These are phyloP conservation scores for Crassisporium funariophilum DNA, from an alignment of 768 basidiomycete species.

Conservation along the genomic window DNA sequence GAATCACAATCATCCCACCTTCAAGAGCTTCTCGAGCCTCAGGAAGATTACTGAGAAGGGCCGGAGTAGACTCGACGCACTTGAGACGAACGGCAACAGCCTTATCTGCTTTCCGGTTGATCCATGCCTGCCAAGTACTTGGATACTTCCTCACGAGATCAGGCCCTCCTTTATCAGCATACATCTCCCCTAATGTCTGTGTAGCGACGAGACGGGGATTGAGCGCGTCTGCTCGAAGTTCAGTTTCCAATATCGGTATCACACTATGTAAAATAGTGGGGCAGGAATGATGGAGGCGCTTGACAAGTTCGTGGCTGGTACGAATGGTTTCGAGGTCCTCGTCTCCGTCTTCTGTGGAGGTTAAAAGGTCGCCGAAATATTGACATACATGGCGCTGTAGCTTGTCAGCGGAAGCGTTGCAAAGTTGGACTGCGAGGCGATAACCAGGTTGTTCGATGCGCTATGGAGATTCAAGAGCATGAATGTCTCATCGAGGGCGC, in stretches of 20 bases:
- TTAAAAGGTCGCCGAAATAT: constrained; percentile 90
- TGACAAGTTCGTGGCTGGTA: constrained; percentile 83
- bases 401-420: constrained; percentile 81
- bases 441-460: constrained; percentile 74
- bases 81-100: constrained; percentile 67
- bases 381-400: constrained; percentile 87
- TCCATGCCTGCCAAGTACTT: constrained; percentile 84
- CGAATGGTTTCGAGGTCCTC: constrained; percentile 72
- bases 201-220: constrained; percentile 80
- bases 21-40: constrained; percentile 74
- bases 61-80: constrained; percentile 71
- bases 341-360: constrained; percentile 45
- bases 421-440: constrained; percentile 83
- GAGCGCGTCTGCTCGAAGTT: constrained; percentile 75
- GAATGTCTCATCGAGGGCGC: constrained; percentile 5
- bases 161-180: constrained; percentile 68
- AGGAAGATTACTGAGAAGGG: constrained; percentile 62
- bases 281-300: constrained; percentile 76
- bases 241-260: constrained; percentile 91
- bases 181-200: constrained; percentile 88
- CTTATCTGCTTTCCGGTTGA: constrained; percentile 78
- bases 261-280: constrained; percentile 86
- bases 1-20: constrained; percentile 46
- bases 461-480: constrained; percentile 34
- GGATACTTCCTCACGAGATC: constrained; percentile 84